phyloP scores from a whole-genome alignment of 495 filamentous ascomycete species.

The Annulohypoxylon moriforme region DNA sequence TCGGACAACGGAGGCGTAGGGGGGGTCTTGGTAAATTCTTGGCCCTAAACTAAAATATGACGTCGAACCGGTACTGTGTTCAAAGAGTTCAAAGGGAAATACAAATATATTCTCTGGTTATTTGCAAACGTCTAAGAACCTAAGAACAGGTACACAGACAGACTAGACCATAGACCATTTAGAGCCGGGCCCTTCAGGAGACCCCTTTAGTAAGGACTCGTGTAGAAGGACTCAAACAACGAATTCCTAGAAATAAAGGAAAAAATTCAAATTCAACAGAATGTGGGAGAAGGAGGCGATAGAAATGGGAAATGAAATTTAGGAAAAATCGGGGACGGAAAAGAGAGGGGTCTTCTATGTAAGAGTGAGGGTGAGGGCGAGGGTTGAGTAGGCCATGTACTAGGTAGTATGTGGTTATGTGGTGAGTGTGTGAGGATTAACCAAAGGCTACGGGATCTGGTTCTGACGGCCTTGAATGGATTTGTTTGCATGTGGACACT shows the following conservation, averaged over 20 bases:
- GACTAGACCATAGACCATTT: conserved; percentile 11
- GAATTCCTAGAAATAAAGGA: conserved; percentile 4
- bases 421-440: not conserved
- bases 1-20: conserved; percentile 39
- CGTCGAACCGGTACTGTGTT: conserved; percentile 41
- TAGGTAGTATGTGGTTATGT: not conserved
- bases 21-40: conserved; percentile 44
- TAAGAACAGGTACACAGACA: not conserved
- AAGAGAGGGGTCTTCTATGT: conserved; percentile 29
- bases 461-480: conserved; percentile 31
- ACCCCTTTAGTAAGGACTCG: conserved; percentile 7
- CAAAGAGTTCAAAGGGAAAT: conserved; percentile 10
- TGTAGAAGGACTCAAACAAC: conserved; percentile 9
- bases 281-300: conserved; percentile 39
- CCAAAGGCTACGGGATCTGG: conserved; percentile 39
- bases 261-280: not conserved
- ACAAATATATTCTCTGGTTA: conserved; percentile 25
- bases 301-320: conserved; percentile 32
- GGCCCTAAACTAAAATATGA: conserved; percentile 42
- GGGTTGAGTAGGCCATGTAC: not conserved
- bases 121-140: conserved; percentile 35
- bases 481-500: conserved; percentile 47
- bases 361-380: not conserved
- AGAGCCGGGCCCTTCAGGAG: conserved; percentile 14
- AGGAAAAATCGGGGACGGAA: conserved; percentile 26